A percentile compares a stretch with the other conserved stretches of the same genome.
Conservation (phyloP, 305 asterid genomes). For the Fraxinus floribunda region DNA sequence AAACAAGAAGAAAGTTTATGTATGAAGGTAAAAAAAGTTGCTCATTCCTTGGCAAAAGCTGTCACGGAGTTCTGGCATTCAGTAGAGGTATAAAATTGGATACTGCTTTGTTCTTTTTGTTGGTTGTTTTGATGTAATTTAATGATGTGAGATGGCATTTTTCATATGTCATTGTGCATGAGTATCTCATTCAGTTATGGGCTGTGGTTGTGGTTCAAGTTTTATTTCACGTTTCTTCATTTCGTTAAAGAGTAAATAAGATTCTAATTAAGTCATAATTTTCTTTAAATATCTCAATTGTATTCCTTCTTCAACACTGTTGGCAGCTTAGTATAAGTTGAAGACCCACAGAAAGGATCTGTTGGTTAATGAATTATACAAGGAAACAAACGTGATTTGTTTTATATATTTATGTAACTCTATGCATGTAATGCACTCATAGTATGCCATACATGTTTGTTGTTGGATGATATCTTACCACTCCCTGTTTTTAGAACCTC, state of each 20-base stretch:
- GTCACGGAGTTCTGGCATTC: conserved; percentile 82
- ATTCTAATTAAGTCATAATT: background rate
- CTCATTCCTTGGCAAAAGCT: conserved; percentile 67
- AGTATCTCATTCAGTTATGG: conserved; percentile 17
- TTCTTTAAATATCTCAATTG: background rate
- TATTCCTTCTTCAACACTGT: background rate
- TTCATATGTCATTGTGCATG: background rate
- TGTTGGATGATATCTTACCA: background rate
- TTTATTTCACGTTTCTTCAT: conserved; percentile 9
- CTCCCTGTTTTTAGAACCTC: background rate
- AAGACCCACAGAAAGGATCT: background rate
- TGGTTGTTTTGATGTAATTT: conserved; percentile 4
- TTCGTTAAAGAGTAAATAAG: background rate
- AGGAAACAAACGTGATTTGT: background rate
- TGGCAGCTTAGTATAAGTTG: background rate
- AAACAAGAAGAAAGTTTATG: conserved; percentile 38
- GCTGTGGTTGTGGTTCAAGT: conserved; percentile 13
- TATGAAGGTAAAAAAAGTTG: conserved; percentile 55
- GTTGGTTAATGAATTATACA: background rate
- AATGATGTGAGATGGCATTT: conserved; percentile 14
- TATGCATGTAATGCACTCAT: background rate
- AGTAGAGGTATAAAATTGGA: conserved; percentile 49
- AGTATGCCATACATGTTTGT: background rate
- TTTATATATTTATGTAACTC: background rate
- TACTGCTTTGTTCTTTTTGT: background rate